Evolutionary conservation across 140 eudicot species (phyloP).

Genomic region (Stevia rebaudiana): DNA sequence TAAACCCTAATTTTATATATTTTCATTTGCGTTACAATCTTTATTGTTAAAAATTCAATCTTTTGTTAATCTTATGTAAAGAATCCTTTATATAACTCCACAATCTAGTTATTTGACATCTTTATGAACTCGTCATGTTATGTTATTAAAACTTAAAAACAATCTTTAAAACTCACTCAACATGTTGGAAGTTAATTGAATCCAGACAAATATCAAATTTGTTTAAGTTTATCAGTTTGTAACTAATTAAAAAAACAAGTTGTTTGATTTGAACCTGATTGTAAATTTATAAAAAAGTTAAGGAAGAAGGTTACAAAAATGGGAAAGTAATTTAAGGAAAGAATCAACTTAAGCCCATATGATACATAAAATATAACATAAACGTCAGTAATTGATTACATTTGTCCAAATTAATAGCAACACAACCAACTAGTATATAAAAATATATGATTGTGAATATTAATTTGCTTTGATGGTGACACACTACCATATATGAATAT

Average conservation of each 20-base stretch:
- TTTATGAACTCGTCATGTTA: neutral
- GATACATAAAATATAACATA: neutral
- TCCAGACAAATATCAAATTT: neutral
- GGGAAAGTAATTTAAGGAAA: neutral
- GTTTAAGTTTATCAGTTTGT: neutral
- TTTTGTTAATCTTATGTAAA: too few species aligned
- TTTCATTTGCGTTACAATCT: too few species aligned
- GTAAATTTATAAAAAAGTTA: neutral
- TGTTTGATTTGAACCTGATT: neutral
- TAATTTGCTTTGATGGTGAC: neutral
- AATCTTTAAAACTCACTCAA: neutral
- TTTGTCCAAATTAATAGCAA: neutral
- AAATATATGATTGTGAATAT: neutral
- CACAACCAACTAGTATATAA: neutral
- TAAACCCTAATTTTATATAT: neutral
- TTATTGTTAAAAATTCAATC: too few species aligned
- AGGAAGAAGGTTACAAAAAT: neutral
- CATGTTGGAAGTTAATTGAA: neutral
- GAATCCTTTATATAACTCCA: too few species aligned
- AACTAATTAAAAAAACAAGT: neutral
- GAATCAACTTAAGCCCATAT: slow-evolving; percentile 5
- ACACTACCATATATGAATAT: neutral
- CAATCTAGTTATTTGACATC: too few species aligned
- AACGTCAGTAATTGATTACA: neutral
- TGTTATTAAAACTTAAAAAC: too few species aligned